Base-by-base conservation (phyloP, 495 filamentous ascomycete genomes). In the Talaromyces borbonicus region DNA sequence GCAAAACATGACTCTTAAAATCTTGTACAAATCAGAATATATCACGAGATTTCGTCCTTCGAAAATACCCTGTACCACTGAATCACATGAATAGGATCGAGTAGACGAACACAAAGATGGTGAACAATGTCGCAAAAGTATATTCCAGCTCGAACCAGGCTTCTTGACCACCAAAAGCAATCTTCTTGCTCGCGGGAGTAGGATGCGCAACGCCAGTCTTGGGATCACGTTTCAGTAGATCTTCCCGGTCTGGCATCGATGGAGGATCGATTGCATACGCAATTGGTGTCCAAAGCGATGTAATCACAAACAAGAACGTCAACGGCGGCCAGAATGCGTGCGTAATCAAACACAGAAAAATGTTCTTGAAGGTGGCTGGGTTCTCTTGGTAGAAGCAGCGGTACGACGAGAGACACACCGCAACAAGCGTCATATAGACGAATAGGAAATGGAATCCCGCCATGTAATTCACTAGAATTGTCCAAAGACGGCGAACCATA, bases 241-340 rank as follows among this genome's bases (percentile, higher is more conserved):
- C 65, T 43, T 72, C 67, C 3, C 68, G 60, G 7, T 66, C 59
- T 0, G 67, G 66, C 59, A 70, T 61, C 15, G 43, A 52, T 0
- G 69, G 69, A 1, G 69, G 69, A 39, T 62, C 58, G 22, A 73
- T 68, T 4, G 63, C 63, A 40, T 73, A 73, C 5, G 55, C 50
- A 26, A 72, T 58, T 0, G 67, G 69, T 0, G 60, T 63, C 49
- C 62, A 68, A 36, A 70, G 49, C 8, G 57, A 65, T 14, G 61
- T 58, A 47, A 56, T 59, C 24, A 63, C 50, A 48, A 60, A 63
- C 19, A 68, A 46, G 53, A 65, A 71, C 1, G 61, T 54, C 19
- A 65, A 42, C 0, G 69, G 69, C 1, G 69, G 69, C 69, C 68
- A 72, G 61, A 67, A 69, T 14, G 64, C 65, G 55, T 73, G 68